phyloP scores from a whole-genome alignment of 2,329 filamentous ascomycete species.

The Ambrosiella beaveri region DNA sequence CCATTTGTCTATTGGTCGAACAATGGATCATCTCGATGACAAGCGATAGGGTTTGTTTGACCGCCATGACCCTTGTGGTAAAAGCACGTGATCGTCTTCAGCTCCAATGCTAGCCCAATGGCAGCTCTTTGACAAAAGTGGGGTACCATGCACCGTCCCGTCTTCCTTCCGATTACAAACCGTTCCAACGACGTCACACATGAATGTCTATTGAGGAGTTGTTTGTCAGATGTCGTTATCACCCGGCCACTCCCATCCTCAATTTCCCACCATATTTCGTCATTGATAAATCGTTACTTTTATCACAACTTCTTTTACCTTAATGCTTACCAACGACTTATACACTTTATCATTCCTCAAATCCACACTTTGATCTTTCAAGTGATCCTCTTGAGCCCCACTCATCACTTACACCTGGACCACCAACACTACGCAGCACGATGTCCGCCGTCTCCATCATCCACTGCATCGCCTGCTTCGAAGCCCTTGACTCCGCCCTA shows the following conservation, averaged over 20 bases:
- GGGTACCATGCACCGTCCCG: neutral
- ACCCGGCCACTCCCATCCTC: no score
- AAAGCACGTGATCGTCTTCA: neutral
- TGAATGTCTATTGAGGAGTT: neutral
- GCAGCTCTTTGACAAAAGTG: neutral
- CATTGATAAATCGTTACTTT: neutral
- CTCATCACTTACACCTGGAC: neutral
- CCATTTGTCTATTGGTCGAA: no score
- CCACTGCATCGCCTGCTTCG: constrained; percentile 90
- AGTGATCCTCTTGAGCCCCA: neutral
- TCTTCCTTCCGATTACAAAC: neutral
- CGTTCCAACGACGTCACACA: neutral
- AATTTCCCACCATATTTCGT: neutral
- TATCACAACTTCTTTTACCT: neutral
- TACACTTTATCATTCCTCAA: neutral
- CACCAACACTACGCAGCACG: constrained; percentile 57
- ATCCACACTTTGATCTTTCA: neutral
- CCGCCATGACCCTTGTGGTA: neutral
- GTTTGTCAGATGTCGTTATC: neutral
- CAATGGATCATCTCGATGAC: neutral
- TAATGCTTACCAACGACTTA: neutral
- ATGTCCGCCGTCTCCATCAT: constrained; percentile 33
- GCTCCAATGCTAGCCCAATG: neutral
- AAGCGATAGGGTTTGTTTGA: neutral
- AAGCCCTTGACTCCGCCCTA: constrained; percentile 61